Percentiles rank a stretch among this genome's conserved stretches.
Conservation (phyloP, 306 rosid species). For the Corylus americana region DNA sequence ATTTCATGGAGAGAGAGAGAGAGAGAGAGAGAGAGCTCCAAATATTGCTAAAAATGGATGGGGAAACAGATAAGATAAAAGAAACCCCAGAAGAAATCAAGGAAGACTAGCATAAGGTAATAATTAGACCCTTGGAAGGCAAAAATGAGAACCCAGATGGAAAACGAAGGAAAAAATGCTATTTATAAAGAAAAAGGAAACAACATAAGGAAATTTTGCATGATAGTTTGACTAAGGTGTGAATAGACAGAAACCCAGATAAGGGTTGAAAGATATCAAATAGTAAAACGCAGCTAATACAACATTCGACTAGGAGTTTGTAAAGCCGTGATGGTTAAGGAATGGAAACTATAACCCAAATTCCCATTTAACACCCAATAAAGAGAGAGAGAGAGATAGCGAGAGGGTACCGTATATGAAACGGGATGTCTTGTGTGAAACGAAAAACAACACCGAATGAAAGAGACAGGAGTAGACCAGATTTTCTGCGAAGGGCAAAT, state of each 20-base stretch:
- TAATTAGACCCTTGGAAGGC: background rate
- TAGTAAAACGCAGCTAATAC: background rate
- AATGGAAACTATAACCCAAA: background rate
- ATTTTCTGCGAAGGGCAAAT: background rate
- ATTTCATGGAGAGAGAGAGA: background rate
- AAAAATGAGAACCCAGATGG: background rate
- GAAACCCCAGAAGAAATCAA: conserved; percentile 1
- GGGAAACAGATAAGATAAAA: background rate
- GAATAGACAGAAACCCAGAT: conserved; percentile 12
- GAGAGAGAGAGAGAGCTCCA: background rate
- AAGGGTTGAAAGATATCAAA: background rate
- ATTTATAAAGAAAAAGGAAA: background rate
- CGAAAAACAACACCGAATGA: background rate
- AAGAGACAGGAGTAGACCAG: conserved; percentile 25
- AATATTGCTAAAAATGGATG: background rate
- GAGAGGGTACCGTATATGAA: background rate
- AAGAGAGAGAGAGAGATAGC: background rate
- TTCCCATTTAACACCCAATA: no score
- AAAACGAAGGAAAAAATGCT: background rate
- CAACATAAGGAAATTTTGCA: background rate
- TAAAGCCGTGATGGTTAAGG: background rate
- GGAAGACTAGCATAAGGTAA: background rate
- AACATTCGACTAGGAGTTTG: background rate
- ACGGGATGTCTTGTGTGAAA: background rate
- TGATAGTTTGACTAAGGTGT: conserved; percentile 5